Conservation (phyloP, 2,329 filamentous ascomycete genomes). For the Zasmidium cellare region DNA sequence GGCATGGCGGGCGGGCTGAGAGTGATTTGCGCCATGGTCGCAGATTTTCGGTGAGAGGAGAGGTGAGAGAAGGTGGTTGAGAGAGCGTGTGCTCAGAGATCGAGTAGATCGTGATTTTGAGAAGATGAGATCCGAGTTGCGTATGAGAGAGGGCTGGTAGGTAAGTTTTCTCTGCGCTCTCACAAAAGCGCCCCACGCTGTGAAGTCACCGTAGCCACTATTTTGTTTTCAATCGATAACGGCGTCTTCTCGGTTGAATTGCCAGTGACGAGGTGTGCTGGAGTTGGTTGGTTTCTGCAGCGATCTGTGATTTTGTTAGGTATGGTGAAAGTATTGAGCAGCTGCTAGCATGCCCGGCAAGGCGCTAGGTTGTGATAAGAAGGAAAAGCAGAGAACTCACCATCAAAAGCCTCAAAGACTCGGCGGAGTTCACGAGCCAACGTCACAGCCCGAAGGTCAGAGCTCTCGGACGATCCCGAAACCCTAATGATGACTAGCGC, state of each 20-base stretch:
- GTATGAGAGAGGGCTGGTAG: background rate
- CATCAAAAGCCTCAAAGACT: background rate
- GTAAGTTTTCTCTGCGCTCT: background rate
- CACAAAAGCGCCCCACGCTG: background rate
- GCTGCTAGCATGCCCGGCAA: background rate
- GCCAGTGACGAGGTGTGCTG: background rate
- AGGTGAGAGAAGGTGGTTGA: background rate
- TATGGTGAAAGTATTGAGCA: background rate
- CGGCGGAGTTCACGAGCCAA: background rate
- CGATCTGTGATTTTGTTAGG: background rate
- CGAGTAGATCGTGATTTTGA: background rate
- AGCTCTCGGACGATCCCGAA: background rate
- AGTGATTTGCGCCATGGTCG: conserved; percentile 32
- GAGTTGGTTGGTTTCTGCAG: background rate
- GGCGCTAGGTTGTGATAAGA: background rate
- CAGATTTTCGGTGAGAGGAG: background rate
- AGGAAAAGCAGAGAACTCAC: background rate
- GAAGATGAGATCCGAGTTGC: background rate
- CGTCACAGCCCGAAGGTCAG: background rate
- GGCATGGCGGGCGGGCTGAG: conserved; percentile 32
- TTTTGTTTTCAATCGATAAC: background rate
- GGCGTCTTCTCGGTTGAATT: background rate
- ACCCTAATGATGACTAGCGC: background rate
- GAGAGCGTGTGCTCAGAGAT: background rate
- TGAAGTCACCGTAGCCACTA: background rate